Percentiles rank a stretch among this genome's conserved stretches.
Evolutionary conservation across 352 stramenopile species (phyloP).

Genomic region (Pythium myriotylum): DNA sequence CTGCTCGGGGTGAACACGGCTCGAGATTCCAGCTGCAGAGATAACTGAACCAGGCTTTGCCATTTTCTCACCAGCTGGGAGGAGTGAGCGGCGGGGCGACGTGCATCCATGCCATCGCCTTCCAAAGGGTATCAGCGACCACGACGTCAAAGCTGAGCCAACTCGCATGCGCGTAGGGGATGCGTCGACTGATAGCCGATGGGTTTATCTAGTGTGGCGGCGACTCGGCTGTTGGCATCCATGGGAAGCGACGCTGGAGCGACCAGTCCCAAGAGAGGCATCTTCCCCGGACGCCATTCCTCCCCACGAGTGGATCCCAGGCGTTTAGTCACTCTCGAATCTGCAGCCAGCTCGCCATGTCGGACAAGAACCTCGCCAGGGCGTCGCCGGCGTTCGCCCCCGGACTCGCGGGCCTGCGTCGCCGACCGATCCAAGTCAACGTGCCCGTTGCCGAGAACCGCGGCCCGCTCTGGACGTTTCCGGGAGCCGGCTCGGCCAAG

Average conservation of each 20-base stretch:
- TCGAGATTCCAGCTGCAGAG: too few relatives aligned
- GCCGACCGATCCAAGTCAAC: constrained; percentile 23
- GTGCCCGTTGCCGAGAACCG: constrained; percentile 13
- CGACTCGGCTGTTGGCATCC: neutral
- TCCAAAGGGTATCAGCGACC: constrained; percentile 9
- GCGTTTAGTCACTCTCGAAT: neutral
- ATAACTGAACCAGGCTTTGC: neutral
- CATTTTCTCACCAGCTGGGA: neutral
- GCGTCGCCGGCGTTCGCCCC: neutral
- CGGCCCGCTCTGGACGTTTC: constrained; percentile 17
- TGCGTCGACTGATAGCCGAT: neutral
- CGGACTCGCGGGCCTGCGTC: constrained; percentile 10
- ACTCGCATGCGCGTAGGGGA: neutral
- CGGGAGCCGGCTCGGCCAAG: constrained; percentile 10
- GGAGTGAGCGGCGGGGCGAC: constrained; percentile 8
- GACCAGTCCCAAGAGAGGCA: neutral
- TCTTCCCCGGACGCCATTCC: constrained; percentile 4
- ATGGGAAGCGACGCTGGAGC: neutral
- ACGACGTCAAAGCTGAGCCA: constrained; percentile 6
- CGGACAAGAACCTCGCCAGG: neutral
- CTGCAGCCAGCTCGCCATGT: neutral
- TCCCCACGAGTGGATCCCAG: too few relatives aligned
- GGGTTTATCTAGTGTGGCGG: constrained; percentile 21
- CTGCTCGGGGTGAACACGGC: too few relatives aligned
- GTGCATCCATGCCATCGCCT: constrained; percentile 3